These are phyloP conservation scores for Tetrahymena elliotti DNA, from an alignment of 73 alveolate genomes.

Conservation along the genomic window DNA sequence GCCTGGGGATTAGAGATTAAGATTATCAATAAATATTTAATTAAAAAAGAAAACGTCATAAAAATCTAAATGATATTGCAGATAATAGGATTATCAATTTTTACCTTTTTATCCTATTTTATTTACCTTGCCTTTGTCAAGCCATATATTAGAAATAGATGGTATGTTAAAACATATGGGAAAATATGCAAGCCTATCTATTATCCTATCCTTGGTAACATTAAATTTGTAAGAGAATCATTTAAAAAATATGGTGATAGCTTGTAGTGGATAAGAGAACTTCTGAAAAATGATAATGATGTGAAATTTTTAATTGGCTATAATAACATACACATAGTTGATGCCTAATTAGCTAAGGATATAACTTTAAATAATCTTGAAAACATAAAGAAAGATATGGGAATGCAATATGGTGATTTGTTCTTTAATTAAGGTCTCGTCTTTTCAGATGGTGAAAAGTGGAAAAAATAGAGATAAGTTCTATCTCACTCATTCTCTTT, in stretches of 20 bases:
- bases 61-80: not conserved
- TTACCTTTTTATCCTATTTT: not conserved
- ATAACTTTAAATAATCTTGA: not conserved
- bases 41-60: not conserved
- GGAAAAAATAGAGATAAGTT: conserved; percentile 15
- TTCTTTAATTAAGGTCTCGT: conserved; percentile 4
- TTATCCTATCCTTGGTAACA: not conserved
- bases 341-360: not conserved
- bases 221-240: not conserved
- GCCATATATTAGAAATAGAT: not conserved
- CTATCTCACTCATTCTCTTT: conserved; percentile 8
- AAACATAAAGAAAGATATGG: not conserved
- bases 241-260: not conserved
- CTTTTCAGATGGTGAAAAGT: conserved; percentile 10
- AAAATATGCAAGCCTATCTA: not conserved
- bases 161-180: not conserved
- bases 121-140: not conserved
- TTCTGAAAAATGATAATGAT: not conserved
- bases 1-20: too few species aligned
- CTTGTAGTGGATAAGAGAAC: not conserved
- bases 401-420: not conserved
- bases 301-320: not conserved
- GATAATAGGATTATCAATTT: not conserved
- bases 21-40: not conserved
- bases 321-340: not conserved